These are phyloP conservation scores for Solanum boliviense DNA, from an alignment of 257 asterid species.

Conservation along the genomic window DNA sequence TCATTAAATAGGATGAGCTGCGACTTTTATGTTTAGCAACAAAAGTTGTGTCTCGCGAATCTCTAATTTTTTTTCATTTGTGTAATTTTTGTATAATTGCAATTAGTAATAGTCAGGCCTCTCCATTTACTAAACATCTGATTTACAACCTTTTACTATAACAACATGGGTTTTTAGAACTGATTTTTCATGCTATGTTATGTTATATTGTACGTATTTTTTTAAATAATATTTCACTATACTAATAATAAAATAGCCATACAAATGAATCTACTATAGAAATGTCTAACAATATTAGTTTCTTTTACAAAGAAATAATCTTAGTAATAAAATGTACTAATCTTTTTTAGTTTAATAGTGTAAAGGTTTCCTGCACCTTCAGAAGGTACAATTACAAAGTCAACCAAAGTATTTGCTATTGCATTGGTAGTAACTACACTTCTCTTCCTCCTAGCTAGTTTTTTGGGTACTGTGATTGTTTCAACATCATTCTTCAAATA, in stretches of 20 bases:
- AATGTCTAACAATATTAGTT: neutral
- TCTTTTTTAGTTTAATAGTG: neutral
- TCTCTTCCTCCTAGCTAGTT: neutral
- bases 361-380: neutral
- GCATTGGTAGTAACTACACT: no score
- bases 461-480: no score
- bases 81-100: neutral
- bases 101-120: neutral
- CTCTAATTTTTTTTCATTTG: neutral
- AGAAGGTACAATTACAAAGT: no score
- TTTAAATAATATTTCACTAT: no score
- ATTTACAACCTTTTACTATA: no score
- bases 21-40: neutral
- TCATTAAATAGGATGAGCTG: neutral
- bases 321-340: neutral
- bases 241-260: neutral
- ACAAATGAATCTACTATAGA: neutral
- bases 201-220: no score
- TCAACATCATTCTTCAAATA: neutral
- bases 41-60: neutral
- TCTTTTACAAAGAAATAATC: neutral
- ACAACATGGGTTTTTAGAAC: no score
- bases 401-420: no score
- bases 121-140: no score
- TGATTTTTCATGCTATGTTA: no score